These are phyloP conservation scores for Kernera saxatilis DNA, from an alignment of 345 rosid genomes.

Conservation along the genomic window DNA sequence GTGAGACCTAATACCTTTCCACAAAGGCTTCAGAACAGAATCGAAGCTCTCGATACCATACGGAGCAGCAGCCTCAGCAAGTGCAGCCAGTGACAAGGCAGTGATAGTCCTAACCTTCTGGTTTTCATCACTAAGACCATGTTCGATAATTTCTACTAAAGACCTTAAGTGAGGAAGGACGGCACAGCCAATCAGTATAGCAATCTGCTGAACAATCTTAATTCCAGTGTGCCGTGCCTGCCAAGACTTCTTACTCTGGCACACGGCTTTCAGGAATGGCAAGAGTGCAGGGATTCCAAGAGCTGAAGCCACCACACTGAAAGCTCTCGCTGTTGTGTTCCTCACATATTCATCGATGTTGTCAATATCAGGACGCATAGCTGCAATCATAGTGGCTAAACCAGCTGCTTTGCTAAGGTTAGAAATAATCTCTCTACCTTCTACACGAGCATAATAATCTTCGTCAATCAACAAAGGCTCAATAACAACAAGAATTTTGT, in stretches of 20 bases:
- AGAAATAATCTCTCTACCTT: constrained; percentile 97
- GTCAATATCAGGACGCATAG: constrained; percentile 99
- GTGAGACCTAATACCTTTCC: constrained; percentile 99
- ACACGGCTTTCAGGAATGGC: constrained; percentile 95
- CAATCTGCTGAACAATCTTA: constrained; percentile 99
- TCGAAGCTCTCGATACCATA: constrained; percentile 99
- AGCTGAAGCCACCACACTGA: constrained; percentile 99
- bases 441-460: constrained; percentile 99
- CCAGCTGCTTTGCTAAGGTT: constrained; percentile 99
- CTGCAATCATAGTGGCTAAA: constrained; percentile 99
- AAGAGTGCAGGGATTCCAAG: constrained; percentile 92
- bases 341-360: constrained; percentile 97
- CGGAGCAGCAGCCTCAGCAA: constrained; percentile 99
- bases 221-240: constrained; percentile 99
- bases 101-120: constrained; percentile 98
- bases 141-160: constrained; percentile 87
- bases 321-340: constrained; percentile 98
- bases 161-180: constrained; percentile 94
- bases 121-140: constrained; percentile 95
- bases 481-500: constrained; percentile 97
- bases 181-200: constrained; percentile 96
- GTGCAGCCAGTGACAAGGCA: constrained; percentile 98
- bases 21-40: constrained; percentile 91
- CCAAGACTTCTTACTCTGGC: constrained; percentile 99
- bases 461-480: constrained; percentile 98